Percentiles rank a stretch among this genome's conserved stretches.
phyloP scores from a whole-genome alignment of 2,329 filamentous ascomycete species.

The Nakataea oryzae region DNA sequence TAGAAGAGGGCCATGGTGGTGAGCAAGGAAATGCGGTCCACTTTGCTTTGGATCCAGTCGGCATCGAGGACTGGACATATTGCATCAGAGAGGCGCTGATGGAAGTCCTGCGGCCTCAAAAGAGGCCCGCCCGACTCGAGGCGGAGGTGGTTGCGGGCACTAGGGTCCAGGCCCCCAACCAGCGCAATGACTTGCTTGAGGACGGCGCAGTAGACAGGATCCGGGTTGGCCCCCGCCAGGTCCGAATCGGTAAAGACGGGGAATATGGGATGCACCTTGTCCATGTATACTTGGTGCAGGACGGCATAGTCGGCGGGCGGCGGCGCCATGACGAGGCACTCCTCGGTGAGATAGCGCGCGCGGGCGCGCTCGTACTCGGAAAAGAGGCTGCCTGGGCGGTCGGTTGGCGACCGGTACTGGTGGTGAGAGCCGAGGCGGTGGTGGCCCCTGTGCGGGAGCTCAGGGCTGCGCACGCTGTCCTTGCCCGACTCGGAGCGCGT shows the following conservation, averaged over 20 bases:
- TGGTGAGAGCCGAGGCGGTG: background rate
- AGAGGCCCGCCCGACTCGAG: constrained; percentile 27
- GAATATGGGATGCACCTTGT: constrained; percentile 44
- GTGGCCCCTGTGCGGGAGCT: background rate
- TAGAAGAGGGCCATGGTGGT: constrained; percentile 47
- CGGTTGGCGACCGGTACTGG: background rate
- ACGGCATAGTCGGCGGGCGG: constrained; percentile 32
- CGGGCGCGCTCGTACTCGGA: constrained; percentile 9
- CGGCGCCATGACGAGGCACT: constrained; percentile 37
- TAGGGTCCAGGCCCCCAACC: constrained; percentile 29
- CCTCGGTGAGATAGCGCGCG: constrained; percentile 8
- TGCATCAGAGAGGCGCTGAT: constrained; percentile 34
- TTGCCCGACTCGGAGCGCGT: constrained; percentile 2
- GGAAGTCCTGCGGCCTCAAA: constrained; percentile 35
- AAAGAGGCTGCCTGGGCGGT: constrained; percentile 4
- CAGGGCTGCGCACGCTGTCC: background rate
- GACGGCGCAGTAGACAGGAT: constrained; percentile 26
- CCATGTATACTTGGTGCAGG: constrained; percentile 34
- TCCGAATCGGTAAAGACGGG: constrained; percentile 34
- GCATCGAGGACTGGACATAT: constrained; percentile 40
- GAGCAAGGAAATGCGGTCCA: constrained; percentile 43
- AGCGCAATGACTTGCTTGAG: constrained; percentile 44
- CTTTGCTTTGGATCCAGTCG: constrained; percentile 40
- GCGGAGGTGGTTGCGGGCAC: constrained; percentile 25
- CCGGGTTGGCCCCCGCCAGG: constrained; percentile 11